Evolutionary conservation across 495 filamentous ascomycete genomes (phyloP).

Genomic region (Hypoxylon lenormandii): DNA sequence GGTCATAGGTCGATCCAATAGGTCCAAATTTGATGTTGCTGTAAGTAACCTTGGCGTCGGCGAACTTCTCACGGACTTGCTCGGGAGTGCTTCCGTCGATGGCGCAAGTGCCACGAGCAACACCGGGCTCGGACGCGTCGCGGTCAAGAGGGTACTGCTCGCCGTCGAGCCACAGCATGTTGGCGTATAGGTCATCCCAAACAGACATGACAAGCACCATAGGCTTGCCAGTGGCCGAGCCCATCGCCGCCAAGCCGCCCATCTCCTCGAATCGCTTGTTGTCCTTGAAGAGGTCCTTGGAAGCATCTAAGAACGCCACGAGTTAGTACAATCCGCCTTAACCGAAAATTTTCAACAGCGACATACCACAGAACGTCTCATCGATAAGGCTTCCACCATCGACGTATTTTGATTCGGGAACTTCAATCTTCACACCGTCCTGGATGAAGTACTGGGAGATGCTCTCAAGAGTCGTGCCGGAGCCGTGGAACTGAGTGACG

Average conservation of each 20-base stretch:
- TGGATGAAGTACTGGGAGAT: constrained; percentile 68
- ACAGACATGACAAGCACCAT: constrained; percentile 81
- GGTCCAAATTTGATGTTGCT: constrained; percentile 78
- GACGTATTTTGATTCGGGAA: constrained; percentile 65
- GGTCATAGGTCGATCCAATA: constrained; percentile 69
- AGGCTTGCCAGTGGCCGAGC: constrained; percentile 63
- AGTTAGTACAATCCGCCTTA: neutral
- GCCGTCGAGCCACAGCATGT: constrained; percentile 87
- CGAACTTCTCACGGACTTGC: constrained; percentile 49
- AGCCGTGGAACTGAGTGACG: constrained; percentile 74
- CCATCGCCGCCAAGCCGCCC: constrained; percentile 72
- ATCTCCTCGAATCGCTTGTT: constrained; percentile 66
- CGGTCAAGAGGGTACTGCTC: constrained; percentile 44
- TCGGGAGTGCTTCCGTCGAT: constrained; percentile 67
- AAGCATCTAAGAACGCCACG: constrained; percentile 44
- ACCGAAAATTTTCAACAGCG: neutral
- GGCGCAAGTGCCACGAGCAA: constrained; percentile 74
- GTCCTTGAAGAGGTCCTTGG: constrained; percentile 74
- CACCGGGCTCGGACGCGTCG: constrained; percentile 74
- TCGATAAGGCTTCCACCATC: constrained; percentile 62
- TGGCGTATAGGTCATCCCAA: constrained; percentile 75
- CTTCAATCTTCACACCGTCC: constrained; percentile 65
- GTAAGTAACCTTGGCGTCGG: constrained; percentile 62
- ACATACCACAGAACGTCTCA: constrained; percentile 56
- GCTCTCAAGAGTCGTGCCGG: constrained; percentile 69